Evolutionary conservation across 2,329 filamentous ascomycete species (phyloP).

Genomic region (Fusarium acutatum): DNA sequence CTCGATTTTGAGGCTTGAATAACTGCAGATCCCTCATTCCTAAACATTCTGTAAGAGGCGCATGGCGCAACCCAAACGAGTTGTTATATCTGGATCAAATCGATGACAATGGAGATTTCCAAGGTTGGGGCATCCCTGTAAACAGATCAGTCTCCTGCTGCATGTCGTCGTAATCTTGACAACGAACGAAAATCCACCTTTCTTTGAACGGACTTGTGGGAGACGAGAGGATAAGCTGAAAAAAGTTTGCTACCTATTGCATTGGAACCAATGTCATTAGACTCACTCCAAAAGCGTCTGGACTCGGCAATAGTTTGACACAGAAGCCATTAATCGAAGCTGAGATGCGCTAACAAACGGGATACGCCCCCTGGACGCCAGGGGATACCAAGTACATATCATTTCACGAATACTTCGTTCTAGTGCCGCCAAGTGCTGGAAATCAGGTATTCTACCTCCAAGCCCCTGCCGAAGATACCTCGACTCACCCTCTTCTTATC

Average conservation of each 20-base stretch:
- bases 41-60: conserved; percentile 10
- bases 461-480: conserved; percentile 18
- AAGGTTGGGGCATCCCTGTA: conserved; percentile 8
- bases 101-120: conserved; percentile 10
- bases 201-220: neutral
- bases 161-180: conserved; percentile 14
- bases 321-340: conserved; percentile 10
- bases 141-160: neutral
- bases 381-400: neutral
- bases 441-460: conserved; percentile 3
- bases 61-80: conserved; percentile 15
- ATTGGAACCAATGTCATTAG: neutral
- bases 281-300: conserved; percentile 8
- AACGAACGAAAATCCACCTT: neutral
- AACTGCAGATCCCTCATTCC: conserved; percentile 32
- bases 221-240: neutral
- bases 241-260: neutral
- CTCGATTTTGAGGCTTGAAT: conserved; percentile 15
- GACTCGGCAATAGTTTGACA: conserved; percentile 23
- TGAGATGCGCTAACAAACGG: conserved; percentile 10
- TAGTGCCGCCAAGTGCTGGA: neutral
- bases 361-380: conserved; percentile 10
- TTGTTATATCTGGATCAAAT: conserved; percentile 12
- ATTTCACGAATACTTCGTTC: conserved; percentile 1
- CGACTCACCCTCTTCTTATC: neutral